A percentile compares a stretch with the other conserved stretches of the same genome.
Evolutionary conservation across 768 basidiomycete species (phyloP).

Genomic region (Albatrellus ellisii): DNA sequence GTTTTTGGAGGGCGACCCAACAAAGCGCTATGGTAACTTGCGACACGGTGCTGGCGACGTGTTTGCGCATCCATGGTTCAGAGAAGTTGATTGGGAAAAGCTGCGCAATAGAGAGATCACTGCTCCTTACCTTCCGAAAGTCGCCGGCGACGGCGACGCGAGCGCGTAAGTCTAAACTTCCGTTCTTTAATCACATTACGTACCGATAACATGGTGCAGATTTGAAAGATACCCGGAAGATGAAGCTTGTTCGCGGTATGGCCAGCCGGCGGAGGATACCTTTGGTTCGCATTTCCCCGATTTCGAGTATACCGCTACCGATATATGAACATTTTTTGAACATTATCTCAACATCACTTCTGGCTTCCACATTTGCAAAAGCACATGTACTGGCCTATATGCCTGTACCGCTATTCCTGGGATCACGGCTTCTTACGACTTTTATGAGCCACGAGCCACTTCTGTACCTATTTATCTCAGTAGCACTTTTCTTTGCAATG

Average conservation of each 20-base stretch:
- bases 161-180: slow-evolving; percentile 54
- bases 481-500: not conserved
- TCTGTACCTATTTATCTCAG: slow-evolving; percentile 1
- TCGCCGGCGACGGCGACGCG: slow-evolving; percentile 87
- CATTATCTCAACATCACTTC: not conserved
- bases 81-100: slow-evolving; percentile 85
- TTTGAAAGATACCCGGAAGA: slow-evolving; percentile 76
- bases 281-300: slow-evolving; percentile 64
- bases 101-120: slow-evolving; percentile 77
- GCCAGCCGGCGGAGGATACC: slow-evolving; percentile 39
- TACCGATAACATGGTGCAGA: slow-evolving; percentile 22
- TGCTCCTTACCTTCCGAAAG: slow-evolving; percentile 89
- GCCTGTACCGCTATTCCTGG: slow-evolving; percentile 8
- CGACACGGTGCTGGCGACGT: slow-evolving; percentile 83
- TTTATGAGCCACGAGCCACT: not conserved
- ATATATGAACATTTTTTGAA: not conserved
- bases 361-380: slow-evolving; percentile 4
- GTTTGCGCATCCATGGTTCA: slow-evolving; percentile 88
- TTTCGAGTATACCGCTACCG: slow-evolving; percentile 56
- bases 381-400: slow-evolving; percentile 5
- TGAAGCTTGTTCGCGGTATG: slow-evolving; percentile 47
- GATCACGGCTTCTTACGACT: not conserved
- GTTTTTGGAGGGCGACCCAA: slow-evolving; percentile 81
- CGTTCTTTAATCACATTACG: not conserved
- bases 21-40: slow-evolving; percentile 83